These are phyloP conservation scores for Saturnispora besseyi DNA, from an alignment of 805 yeast genomes.

Conservation along the genomic window DNA sequence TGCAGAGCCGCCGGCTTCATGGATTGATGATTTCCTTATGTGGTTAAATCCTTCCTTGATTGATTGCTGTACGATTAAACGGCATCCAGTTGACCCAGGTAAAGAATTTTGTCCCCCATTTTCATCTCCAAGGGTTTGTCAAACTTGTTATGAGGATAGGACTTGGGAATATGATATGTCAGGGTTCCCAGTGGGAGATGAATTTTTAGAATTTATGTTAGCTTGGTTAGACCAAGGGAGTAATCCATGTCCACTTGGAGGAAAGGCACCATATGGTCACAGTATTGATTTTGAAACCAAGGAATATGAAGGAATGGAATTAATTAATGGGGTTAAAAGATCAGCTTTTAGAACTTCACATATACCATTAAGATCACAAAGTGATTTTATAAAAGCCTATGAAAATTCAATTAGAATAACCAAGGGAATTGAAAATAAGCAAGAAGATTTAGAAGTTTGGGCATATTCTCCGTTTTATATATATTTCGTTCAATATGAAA, in stretches of 20 bases:
- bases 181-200: slow-evolving; percentile 69
- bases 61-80: slow-evolving; percentile 73
- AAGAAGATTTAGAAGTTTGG: slow-evolving; percentile 45
- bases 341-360: slow-evolving; percentile 78
- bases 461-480: slow-evolving; percentile 92
- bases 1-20: slow-evolving; percentile 76
- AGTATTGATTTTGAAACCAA: slow-evolving; percentile 36
- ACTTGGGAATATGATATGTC: slow-evolving; percentile 66
- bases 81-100: slow-evolving; percentile 27
- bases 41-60: slow-evolving; percentile 84
- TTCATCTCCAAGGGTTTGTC: slow-evolving; percentile 64
- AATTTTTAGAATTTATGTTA: slow-evolving; percentile 59
- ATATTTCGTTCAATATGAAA: slow-evolving; percentile 79
- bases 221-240: slow-evolving; percentile 79
- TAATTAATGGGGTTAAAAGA: slow-evolving; percentile 31
- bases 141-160: slow-evolving; percentile 56
- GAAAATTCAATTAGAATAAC: slow-evolving; percentile 61
- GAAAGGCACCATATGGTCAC: slow-evolving; percentile 80
- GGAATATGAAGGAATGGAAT: slow-evolving; percentile 14
- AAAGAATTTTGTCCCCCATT: slow-evolving; percentile 57
- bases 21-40: slow-evolving; percentile 86
- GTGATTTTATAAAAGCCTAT: slow-evolving; percentile 76
- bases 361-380: slow-evolving; percentile 67
- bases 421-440: slow-evolving; percentile 38
- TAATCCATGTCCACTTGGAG: slow-evolving; percentile 91